Conservation (phyloP, 371 early-diverging fungal genomes). For the Mucor velutinosus region DNA sequence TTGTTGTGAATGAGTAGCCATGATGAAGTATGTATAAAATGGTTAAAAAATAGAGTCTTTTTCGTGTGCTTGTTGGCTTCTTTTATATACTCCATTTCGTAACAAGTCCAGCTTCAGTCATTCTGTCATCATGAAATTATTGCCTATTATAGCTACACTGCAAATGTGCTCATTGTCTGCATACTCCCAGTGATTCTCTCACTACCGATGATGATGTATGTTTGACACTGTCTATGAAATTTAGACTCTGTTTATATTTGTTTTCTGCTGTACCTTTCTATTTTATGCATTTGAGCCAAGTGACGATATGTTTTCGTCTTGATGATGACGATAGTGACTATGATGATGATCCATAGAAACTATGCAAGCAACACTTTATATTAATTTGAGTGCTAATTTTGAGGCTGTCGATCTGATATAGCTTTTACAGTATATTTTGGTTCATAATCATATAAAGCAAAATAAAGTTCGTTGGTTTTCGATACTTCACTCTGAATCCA, state of each 20-base stretch:
- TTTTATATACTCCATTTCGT: neutral
- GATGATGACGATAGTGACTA: neutral
- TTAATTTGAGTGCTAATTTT: no score
- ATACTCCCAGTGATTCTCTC: neutral
- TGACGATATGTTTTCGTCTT: conserved; percentile 14
- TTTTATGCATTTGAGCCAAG: neutral
- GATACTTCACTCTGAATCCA: no score
- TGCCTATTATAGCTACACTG: conserved; percentile 5
- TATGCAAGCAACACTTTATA: no score
- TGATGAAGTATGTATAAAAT: neutral
- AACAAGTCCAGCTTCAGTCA: neutral
- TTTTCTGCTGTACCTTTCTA: neutral
- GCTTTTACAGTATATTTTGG: no score
- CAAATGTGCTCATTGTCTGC: neutral
- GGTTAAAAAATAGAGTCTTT: neutral
- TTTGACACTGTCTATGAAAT: neutral
- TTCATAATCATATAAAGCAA: no score
- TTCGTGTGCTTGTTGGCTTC: neutral
- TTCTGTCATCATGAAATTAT: conserved; percentile 13
- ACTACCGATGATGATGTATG: neutral
- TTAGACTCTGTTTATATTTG: neutral
- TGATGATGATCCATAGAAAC: no score
- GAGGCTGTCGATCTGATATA: no score
- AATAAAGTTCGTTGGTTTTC: no score
- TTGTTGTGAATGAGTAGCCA: neutral